Base-by-base conservation (phyloP, 306 rosid species). In the Cotoneaster glaucophyllus region DNA sequence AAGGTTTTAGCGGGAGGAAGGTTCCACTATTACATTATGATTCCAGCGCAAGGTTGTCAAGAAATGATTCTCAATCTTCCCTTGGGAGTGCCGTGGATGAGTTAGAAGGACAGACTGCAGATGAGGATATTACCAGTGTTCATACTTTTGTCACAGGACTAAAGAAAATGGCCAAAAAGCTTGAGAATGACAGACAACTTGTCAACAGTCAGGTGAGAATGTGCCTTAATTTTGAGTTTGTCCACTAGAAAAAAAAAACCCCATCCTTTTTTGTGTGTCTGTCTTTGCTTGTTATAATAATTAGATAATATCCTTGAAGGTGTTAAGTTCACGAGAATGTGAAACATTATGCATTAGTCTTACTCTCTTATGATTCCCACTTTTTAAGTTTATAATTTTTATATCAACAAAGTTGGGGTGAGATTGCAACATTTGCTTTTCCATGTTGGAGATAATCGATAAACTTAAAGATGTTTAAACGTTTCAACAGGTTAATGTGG, bases 131-230 rank as follows among this genome's bases (percentile, higher is more conserved):
- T 71, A 82, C 99, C 45, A 90, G 93, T 84, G 83, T 96, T 83
- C 96, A 89, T 26, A 88, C 98, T 70, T 96, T 96, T 82, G 97
- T 89, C 69, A 82, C 93, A 11, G 99, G 96, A 75, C 84, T 96
- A 87, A 86, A 92, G 92, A 88, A 95, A 83, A 95, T 90, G 97
- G 90, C 91, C 64, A 87, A 24, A 62, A 74, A 90, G 82, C 85
- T 83, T 59, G 93, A 92, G 89, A 87, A 86, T 67, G 93, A 85
- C 87, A 90, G 87, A 82, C 87, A 90, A 74, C 84, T 86, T 84
- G 85, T 72, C 65, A 88, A 87, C 76, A 85, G 85, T 39, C 90
- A 85, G 95, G 98, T 95, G 48, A 87, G 95, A 83, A 70, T 80
- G 58, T 64, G 24, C 59, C 56, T 11, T 50, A 50, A 50, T 50